Evolutionary conservation across 2,329 filamentous ascomycete genomes (phyloP).

Genomic region (Ramichloridium luteum): DNA sequence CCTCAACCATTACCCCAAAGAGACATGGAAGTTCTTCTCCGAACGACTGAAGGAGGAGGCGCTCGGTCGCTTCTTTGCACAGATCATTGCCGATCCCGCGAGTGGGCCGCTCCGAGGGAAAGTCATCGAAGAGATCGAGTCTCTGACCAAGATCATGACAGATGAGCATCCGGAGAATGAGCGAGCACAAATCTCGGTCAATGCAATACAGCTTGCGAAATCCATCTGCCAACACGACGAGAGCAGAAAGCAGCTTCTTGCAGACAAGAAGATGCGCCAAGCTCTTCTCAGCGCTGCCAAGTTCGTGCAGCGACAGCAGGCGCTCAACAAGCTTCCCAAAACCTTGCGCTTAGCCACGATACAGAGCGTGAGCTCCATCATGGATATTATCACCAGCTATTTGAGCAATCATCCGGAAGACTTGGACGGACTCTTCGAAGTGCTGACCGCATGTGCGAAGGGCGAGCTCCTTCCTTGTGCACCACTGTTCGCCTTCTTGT

Average conservation of each 20-base stretch:
- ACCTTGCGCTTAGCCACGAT: conserved; percentile 71
- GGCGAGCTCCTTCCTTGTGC: conserved; percentile 71
- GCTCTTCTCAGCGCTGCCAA: conserved; percentile 54
- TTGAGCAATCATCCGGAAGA: conserved; percentile 54
- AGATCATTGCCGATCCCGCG: conserved; percentile 64
- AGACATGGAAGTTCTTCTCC: conserved; percentile 73
- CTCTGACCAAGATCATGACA: conserved; percentile 52
- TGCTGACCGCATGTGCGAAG: conserved; percentile 72
- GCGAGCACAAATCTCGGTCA: conserved; percentile 68
- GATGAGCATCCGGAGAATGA: conserved; percentile 46
- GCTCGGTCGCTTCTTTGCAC: conserved; percentile 83
- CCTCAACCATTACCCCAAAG: conserved; percentile 81
- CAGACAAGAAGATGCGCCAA: conserved; percentile 45
- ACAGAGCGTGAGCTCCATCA: conserved; percentile 79
- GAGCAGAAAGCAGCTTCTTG: conserved; percentile 54
- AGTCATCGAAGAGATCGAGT: conserved; percentile 60
- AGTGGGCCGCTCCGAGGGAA: conserved; percentile 64
- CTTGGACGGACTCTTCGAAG: conserved; percentile 65
- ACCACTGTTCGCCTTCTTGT: conserved; percentile 69
- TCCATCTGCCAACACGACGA: conserved; percentile 58
- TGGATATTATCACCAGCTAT: conserved; percentile 72
- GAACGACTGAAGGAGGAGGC: conserved; percentile 69
- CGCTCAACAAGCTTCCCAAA: conserved; percentile 54
- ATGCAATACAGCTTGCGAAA: conserved; percentile 74
- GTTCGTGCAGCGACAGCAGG: conserved; percentile 64